These are phyloP conservation scores for Fusarium fracticaudum DNA, from an alignment of 2,329 filamentous ascomycete genomes.

Conservation along the genomic window DNA sequence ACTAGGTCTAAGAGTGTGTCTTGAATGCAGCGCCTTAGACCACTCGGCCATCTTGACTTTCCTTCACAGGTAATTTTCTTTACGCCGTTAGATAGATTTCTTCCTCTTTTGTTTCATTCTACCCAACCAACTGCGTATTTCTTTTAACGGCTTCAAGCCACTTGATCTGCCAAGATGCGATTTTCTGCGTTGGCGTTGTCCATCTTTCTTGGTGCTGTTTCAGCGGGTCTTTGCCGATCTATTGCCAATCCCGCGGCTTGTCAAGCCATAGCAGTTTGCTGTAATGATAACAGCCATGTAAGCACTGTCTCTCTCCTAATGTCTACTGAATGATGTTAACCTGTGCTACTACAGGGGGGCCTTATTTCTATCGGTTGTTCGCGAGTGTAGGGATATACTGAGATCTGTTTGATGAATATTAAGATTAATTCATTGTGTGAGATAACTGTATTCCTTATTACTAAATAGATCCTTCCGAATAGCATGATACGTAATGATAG, in stretches of 20 bases:
- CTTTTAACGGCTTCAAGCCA: background rate
- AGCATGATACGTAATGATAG: rapidly evolving
- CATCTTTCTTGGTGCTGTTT: background rate
- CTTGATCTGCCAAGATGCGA: background rate
- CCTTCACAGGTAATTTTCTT: too few species aligned
- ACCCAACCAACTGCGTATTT: rapidly evolving
- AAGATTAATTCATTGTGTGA: rapidly evolving
- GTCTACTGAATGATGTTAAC: background rate
- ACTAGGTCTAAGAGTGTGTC: too few species aligned
- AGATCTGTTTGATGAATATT: rapidly evolving
- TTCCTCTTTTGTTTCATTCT: background rate
- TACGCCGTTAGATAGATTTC: background rate
- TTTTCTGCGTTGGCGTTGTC: background rate
- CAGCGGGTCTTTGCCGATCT: background rate
- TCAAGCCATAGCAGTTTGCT: background rate
- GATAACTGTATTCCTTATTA: background rate
- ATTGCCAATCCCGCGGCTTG: background rate
- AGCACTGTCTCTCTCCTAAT: background rate
- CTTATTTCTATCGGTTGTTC: background rate
- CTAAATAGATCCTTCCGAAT: rapidly evolving
- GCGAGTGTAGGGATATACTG: background rate
- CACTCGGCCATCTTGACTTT: too few species aligned
- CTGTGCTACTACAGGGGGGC: background rate
- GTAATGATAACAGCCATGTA: background rate
- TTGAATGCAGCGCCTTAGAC: too few species aligned